A percentile compares a stretch with the other conserved stretches of the same genome.
Conservation (phyloP, 768 basidiomycete species). For the Tubosaeta sp. region DNA sequence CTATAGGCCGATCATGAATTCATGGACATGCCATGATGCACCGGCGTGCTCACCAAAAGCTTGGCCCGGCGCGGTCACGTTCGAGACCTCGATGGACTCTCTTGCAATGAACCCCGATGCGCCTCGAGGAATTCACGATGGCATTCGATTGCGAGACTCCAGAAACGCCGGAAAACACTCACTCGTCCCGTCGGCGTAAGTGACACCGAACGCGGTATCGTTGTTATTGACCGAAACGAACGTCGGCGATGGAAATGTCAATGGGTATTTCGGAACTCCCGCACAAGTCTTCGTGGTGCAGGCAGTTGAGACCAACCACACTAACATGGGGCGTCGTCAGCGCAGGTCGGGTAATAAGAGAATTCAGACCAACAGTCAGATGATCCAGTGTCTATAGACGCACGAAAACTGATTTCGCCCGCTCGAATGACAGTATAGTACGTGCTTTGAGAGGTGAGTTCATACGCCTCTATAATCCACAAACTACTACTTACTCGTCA, state of each 20-base stretch:
- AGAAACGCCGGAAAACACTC: conserved; percentile 23
- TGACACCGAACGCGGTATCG: conserved; percentile 51
- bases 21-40: neutral
- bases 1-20: conserved; percentile 32
- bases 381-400: conserved; percentile 72
- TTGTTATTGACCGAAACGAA: conserved; percentile 62
- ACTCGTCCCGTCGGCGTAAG: conserved; percentile 71
- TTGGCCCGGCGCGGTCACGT: conserved; percentile 57
- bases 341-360: neutral
- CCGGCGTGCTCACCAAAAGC: conserved; percentile 52
- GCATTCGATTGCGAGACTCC: neutral
- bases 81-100: conserved; percentile 59
- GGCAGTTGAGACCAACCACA: conserved; percentile 65
- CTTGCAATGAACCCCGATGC: conserved; percentile 67
- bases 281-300: conserved; percentile 56
- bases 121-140: conserved; percentile 34
- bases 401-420: conserved; percentile 63
- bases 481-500: conserved; percentile 45
- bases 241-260: conserved; percentile 60
- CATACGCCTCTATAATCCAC: neutral
- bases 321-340: conserved; percentile 32
- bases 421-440: conserved; percentile 60
- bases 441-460: conserved; percentile 42
- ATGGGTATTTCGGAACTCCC: conserved; percentile 63
- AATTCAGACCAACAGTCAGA: conserved; percentile 22